Base-by-base conservation (phyloP, 2,329 filamentous ascomycete genomes). In the Curvularia hawaiiensis region DNA sequence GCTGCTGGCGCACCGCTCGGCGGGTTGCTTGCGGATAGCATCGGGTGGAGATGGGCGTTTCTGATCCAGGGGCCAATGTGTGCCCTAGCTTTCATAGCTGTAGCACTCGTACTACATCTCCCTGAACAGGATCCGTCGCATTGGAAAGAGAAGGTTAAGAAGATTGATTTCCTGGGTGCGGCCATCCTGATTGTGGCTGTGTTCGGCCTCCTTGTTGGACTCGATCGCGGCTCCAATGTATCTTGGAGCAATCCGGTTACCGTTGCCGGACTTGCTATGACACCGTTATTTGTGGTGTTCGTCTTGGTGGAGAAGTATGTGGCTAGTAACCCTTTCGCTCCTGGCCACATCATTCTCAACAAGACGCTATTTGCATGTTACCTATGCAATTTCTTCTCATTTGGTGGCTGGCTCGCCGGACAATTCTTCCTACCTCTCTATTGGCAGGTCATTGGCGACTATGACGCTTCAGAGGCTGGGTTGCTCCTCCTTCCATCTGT, bases 1-100 rank as follows among this genome's bases (percentile, higher is more conserved):
- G 85, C 86, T 5, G 80, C 83, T 5, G 90, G 90, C 2, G 90
- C 87, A 4, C 55, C 90, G 0, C 63, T 94, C 0, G 90, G 84
- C 16, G 90, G 90, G 2, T 72, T 90, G 7, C 74, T 92, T n/a
- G 85, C 89, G 0, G 90, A 92, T 72, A 85, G 82, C 4, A 82
- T 92, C 50, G 89, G 90, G 33, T 92, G 90, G 90, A 80, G 90
- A 63, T 92, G 89, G 88, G 84, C 89, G 0, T 94, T 95, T 69
- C 74, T 91, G 12, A 81, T 81, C 2, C 91, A 94, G 71, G 84
- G 85, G 0, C 90, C 90, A 2, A 71, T 92, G 5, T 90, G 89
- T 58, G 70, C 88, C 8, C 50, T 88, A 2, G 90, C 90, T 1
- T 85, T 90, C 64, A 46, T 86, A 3, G 80, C 86, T 9, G 89